Conservation (phyloP, 768 basidiomycete species). For the Sarcodon aspratus region DNA sequence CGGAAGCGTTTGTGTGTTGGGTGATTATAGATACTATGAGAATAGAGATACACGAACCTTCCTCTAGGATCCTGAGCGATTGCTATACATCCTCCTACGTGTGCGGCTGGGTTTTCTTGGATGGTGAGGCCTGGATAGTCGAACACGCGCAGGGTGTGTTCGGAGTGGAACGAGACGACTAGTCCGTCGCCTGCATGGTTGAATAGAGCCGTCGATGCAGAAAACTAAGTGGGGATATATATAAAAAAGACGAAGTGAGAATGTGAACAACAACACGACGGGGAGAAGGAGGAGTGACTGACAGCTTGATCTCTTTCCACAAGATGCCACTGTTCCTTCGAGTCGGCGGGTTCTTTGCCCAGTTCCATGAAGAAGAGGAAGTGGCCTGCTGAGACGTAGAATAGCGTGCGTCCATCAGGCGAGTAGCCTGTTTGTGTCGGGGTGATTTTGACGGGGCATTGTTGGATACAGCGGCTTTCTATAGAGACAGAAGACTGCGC, state of each 20-base stretch:
- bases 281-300: background rate
- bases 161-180: slow-evolving; percentile 50
- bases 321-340: slow-evolving; percentile 39
- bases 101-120: slow-evolving; percentile 56
- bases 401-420: slow-evolving; percentile 55
- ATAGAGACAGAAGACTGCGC: background rate
- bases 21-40: background rate
- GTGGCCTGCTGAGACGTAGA: slow-evolving; percentile 51
- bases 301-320: slow-evolving; percentile 18
- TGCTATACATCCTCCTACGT: slow-evolving; percentile 72
- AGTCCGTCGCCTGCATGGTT: slow-evolving; percentile 68
- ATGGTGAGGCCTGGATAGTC: slow-evolving; percentile 54
- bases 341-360: slow-evolving; percentile 39
- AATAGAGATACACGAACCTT: slow-evolving; percentile 25
- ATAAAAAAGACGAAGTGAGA: no score
- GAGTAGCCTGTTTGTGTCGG: slow-evolving; percentile 61
- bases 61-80: slow-evolving; percentile 75
- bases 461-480: slow-evolving; percentile 67
- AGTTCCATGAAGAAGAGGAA: slow-evolving; percentile 51
- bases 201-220: slow-evolving; percentile 61
- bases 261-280: background rate
- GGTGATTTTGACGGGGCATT: slow-evolving; percentile 41
- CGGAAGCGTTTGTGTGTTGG: slow-evolving; percentile 13
- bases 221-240: slow-evolving; percentile 20
- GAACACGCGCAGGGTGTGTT: slow-evolving; percentile 56